Conservation (phyloP, 306 rosid species). For the Arachis stenosperma region DNA sequence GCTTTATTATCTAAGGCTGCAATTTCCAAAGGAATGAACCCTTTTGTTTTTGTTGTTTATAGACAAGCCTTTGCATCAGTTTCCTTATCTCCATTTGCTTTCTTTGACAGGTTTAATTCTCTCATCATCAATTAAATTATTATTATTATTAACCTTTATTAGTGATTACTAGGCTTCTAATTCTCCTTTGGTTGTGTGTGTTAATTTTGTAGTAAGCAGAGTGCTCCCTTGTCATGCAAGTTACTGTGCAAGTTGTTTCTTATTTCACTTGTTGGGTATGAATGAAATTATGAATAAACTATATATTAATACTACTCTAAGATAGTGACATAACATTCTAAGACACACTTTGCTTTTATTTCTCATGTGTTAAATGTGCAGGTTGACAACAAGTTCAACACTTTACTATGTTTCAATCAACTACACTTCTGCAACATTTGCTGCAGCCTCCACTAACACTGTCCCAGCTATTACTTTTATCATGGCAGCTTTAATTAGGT, state of each 20-base stretch:
- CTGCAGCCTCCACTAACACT: constrained; percentile 83
- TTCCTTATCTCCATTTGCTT: constrained; percentile 76
- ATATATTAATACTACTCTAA: background rate
- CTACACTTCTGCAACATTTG: constrained; percentile 87
- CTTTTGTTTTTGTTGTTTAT: constrained; percentile 86
- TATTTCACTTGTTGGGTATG: constrained; percentile 80
- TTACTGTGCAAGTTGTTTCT: constrained; percentile 73
- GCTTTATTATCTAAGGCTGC: constrained; percentile 92
- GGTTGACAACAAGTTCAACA: constrained; percentile 80
- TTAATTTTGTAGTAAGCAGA: constrained; percentile 59
- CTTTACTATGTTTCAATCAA: constrained; percentile 78
- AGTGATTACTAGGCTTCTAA: background rate
- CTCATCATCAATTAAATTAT: background rate
- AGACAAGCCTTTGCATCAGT: constrained; percentile 84
- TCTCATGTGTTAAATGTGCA: constrained; percentile 22
- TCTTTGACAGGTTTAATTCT: constrained; percentile 67
- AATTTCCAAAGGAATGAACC: constrained; percentile 85
- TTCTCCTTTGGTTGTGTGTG: background rate
- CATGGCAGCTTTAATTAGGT: constrained; percentile 72
- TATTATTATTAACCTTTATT: no score
- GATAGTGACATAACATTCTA: constrained; percentile 23
- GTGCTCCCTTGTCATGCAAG: constrained; percentile 62
- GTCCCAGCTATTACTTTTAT: constrained; percentile 83
- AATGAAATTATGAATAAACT: background rate
- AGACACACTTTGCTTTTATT: background rate